Percentiles rank a stretch among this genome's conserved stretches.
These are phyloP conservation scores for Aspergillus terreus DNA, from an alignment of 2,329 filamentous ascomycete species.

Conservation along the genomic window DNA sequence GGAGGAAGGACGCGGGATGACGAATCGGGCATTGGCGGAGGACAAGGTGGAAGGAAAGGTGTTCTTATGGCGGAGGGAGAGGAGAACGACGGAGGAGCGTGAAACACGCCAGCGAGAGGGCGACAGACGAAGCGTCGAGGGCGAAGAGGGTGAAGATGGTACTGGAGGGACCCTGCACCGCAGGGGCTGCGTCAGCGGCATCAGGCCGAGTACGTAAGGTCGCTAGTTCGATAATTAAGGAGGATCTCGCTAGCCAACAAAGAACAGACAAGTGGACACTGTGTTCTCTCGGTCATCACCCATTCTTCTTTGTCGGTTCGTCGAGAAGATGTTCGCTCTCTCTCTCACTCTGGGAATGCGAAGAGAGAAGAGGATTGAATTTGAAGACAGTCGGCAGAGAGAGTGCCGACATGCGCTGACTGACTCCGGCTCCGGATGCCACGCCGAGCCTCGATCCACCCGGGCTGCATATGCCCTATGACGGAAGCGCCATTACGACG, in stretches of 20 bases:
- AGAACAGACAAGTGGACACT: not conserved
- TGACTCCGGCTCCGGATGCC: conserved; percentile 1
- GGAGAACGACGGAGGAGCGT: conserved; percentile 14
- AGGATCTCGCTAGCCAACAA: not conserved
- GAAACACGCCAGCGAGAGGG: conserved; percentile 19
- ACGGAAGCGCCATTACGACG: not conserved
- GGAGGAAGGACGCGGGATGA: conserved; percentile 12
- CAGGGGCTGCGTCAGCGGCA: conserved; percentile 36
- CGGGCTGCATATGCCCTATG: not conserved
- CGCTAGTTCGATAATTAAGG: not conserved
- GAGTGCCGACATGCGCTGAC: conserved; percentile 7
- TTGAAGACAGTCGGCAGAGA: conserved; percentile 1
- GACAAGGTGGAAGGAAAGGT: conserved; percentile 7
- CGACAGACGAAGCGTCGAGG: conserved; percentile 8
- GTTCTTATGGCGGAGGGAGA: conserved; percentile 12
- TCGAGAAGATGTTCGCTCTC: not conserved
- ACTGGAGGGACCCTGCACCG: conserved; percentile 33
- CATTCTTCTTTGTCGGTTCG: not conserved
- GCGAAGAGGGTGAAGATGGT: conserved; percentile 16
- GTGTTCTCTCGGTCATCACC: not conserved
- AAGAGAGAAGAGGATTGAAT: not conserved
- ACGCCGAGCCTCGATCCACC: not conserved
- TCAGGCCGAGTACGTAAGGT: conserved; percentile 11
- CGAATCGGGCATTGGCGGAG: conserved; percentile 13
- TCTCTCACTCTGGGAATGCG: not conserved